These are phyloP conservation scores for Albophoma yamanashiensis DNA, from an alignment of 2,329 filamentous ascomycete genomes.

Conservation along the genomic window DNA sequence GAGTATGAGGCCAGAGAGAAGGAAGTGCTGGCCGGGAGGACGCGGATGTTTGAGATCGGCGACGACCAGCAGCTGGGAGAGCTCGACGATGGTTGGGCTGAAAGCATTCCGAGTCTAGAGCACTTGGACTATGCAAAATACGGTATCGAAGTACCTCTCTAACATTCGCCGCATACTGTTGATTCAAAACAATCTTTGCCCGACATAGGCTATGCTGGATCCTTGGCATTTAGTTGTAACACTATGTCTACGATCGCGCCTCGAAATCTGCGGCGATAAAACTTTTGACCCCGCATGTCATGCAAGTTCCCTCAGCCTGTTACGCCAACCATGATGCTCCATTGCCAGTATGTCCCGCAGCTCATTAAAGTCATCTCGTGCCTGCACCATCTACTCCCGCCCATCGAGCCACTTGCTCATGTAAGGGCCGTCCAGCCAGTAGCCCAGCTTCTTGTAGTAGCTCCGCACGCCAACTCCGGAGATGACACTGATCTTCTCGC, in stretches of 20 bases:
- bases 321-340: background rate
- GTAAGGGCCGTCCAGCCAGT: slow-evolving; percentile 86
- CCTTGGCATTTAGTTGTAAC: background rate
- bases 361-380: background rate
- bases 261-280: background rate
- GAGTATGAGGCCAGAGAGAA: no score
- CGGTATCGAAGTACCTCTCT: background rate
- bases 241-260: background rate
- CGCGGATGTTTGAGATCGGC: no score
- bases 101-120: no score
- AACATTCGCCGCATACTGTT: no score
- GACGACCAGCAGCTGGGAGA: no score
- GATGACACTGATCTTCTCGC: slow-evolving; percentile 90
- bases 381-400: slow-evolving; percentile 11
- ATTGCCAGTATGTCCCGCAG: background rate
- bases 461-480: slow-evolving; percentile 94
- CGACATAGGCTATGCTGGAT: background rate
- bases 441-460: slow-evolving; percentile 90
- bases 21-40: no score
- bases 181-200: background rate
- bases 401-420: slow-evolving; percentile 58
- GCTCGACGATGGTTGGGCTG: no score
- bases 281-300: background rate
- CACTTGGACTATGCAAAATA: no score
- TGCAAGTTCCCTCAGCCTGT: background rate